Evolutionary conservation across 257 asterid species (phyloP).

Genomic region (Ilex asprella): DNA sequence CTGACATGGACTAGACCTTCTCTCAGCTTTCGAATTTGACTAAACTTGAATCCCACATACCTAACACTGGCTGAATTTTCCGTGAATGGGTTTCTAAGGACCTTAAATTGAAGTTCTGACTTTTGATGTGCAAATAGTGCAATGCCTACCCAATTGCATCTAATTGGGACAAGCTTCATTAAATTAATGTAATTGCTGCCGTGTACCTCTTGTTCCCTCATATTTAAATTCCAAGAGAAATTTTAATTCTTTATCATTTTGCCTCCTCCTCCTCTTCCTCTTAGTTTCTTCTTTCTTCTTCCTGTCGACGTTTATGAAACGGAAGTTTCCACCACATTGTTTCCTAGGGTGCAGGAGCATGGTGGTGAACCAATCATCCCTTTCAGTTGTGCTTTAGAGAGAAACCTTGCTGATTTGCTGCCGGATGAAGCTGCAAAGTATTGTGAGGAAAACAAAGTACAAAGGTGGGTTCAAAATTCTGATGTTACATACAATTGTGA

Average conservation of each 20-base stretch:
- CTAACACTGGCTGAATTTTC: no score
- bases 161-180: no score
- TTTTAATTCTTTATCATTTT: neutral
- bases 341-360: constrained; percentile 96
- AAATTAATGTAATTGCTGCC: no score
- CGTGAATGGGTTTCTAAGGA: no score
- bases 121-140: no score
- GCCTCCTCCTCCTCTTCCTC: neutral
- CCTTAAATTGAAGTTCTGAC: no score
- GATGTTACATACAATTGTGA: neutral
- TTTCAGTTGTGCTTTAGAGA: constrained; percentile 88
- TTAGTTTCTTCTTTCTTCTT: no score
- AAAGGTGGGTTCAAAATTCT: constrained; percentile 50
- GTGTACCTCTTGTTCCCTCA: neutral
- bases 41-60: no score
- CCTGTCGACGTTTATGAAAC: no score
- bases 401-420: constrained; percentile 75
- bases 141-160: no score
- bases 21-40: no score
- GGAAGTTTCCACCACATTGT: neutral
- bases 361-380: constrained; percentile 92
- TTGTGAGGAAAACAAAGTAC: constrained; percentile 91
- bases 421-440: constrained; percentile 87
- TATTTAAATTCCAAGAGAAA: neutral
- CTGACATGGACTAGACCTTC: no score